Conservation (phyloP, 495 filamentous ascomycete species). For the Aspergillus mulundensis region DNA sequence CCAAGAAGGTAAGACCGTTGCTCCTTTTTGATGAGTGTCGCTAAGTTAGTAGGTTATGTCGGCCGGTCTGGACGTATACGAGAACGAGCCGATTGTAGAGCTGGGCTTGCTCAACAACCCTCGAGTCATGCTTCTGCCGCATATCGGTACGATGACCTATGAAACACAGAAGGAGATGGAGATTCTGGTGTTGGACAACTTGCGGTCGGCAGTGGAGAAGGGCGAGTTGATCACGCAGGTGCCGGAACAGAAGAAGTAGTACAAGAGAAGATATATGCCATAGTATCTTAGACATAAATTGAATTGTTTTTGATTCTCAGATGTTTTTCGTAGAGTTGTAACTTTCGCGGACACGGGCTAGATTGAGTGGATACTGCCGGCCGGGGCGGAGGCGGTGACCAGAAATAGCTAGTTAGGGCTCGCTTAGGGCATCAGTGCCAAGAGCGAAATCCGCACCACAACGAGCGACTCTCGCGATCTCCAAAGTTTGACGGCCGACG, state of each 20-base stretch:
- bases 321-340: neutral
- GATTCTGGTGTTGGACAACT: constrained; percentile 63
- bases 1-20: constrained; percentile 54
- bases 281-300: constrained; percentile 4
- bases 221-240: constrained; percentile 67
- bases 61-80: constrained; percentile 75
- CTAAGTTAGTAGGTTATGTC: constrained; percentile 36
- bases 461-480: constrained; percentile 24
- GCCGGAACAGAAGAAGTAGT: constrained; percentile 55
- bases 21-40: constrained; percentile 1
- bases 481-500: constrained; percentile 37
- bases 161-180: constrained; percentile 77
- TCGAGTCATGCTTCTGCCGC: constrained; percentile 69
- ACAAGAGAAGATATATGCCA: neutral
- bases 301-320: neutral
- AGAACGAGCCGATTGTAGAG: constrained; percentile 72
- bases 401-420: constrained; percentile 42
- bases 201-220: constrained; percentile 58
- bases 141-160: constrained; percentile 70
- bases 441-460: constrained; percentile 46
- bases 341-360: too few relatives aligned
- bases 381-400: constrained; percentile 8
- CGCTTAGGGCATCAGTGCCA: constrained; percentile 45
- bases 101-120: constrained; percentile 65
- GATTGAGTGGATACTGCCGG: constrained; percentile 11